These are phyloP conservation scores for Pseudotulostoma volvatum DNA, from an alignment of 495 filamentous ascomycete genomes.

Conservation along the genomic window DNA sequence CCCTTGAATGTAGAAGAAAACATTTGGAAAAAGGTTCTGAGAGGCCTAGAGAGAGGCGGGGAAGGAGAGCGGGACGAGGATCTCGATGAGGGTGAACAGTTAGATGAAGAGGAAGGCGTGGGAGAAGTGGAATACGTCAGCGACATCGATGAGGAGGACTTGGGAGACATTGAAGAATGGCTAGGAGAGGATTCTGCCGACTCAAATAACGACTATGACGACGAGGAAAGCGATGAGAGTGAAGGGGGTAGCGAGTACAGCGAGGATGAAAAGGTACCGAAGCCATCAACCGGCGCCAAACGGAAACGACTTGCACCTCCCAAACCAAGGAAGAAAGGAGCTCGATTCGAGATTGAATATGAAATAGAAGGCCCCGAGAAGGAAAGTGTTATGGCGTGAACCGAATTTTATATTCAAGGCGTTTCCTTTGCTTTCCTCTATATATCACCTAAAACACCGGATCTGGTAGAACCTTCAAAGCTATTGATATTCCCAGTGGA, in stretches of 20 bases:
- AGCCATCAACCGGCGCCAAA: conserved; percentile 43
- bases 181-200: conserved; percentile 45
- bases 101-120: conserved; percentile 51
- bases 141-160: conserved; percentile 46
- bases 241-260: conserved; percentile 37
- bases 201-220: conserved; percentile 33
- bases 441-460: too few relatives aligned
- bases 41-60: conserved; percentile 71
- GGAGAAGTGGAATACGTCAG: conserved; percentile 76
- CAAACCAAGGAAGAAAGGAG: conserved; percentile 51
- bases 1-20: conserved; percentile 85
- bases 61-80: conserved; percentile 78
- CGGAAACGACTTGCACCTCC: conserved; percentile 46
- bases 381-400: conserved; percentile 30
- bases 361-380: conserved; percentile 42
- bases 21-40: conserved; percentile 96
- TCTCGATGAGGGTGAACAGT: conserved; percentile 72
- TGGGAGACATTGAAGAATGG: conserved; percentile 65
- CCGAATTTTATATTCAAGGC: conserved; percentile 14
- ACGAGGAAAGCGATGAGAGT: conserved; percentile 27
- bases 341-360: conserved; percentile 54
- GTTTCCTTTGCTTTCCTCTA: conserved; percentile 21
- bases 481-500: too few relatives aligned
- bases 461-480: too few relatives aligned
- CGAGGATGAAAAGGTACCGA: conserved; percentile 28